Conservation (phyloP, 768 basidiomycete genomes). For the Trametes maxima region DNA sequence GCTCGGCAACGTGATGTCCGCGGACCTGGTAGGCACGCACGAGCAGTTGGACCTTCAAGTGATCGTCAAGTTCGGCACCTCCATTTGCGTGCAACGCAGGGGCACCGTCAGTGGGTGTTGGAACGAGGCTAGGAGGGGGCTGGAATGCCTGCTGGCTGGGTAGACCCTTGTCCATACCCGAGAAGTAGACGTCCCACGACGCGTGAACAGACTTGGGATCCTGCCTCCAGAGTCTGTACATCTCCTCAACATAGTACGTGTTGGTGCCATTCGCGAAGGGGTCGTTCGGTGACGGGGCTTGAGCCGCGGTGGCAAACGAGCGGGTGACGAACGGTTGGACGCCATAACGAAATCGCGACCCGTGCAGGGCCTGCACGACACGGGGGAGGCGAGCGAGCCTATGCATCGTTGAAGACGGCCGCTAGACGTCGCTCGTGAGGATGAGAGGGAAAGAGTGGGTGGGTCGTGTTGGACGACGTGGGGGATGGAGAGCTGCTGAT, state of each 20-base stretch:
- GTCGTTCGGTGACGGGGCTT: constrained; percentile 73
- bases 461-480: constrained; percentile 14
- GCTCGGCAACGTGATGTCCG: constrained; percentile 93
- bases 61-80: constrained; percentile 85
- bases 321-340: constrained; percentile 29
- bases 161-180: constrained; percentile 88
- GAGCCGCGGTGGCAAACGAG: constrained; percentile 48
- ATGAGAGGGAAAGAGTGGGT: constrained; percentile 7
- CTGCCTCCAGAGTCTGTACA: constrained; percentile 91
- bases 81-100: constrained; percentile 35
- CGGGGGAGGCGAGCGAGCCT: constrained; percentile 25
- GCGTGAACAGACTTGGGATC: constrained; percentile 91
- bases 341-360: constrained; percentile 22
- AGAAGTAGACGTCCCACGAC: constrained; percentile 95
- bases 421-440: constrained; percentile 20
- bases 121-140: constrained; percentile 74
- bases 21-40: constrained; percentile 99
- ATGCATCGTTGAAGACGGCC: constrained; percentile 18
- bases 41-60: constrained; percentile 96
- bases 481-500: constrained; percentile 18
- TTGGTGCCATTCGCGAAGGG: constrained; percentile 94
- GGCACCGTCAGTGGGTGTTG: constrained; percentile 52
- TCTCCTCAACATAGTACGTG: constrained; percentile 94
- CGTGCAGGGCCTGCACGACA: constrained; percentile 23
- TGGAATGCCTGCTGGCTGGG: constrained; percentile 80